Evolutionary conservation across 495 filamentous ascomycete genomes (phyloP).

Genomic region (Tuber brumale): DNA sequence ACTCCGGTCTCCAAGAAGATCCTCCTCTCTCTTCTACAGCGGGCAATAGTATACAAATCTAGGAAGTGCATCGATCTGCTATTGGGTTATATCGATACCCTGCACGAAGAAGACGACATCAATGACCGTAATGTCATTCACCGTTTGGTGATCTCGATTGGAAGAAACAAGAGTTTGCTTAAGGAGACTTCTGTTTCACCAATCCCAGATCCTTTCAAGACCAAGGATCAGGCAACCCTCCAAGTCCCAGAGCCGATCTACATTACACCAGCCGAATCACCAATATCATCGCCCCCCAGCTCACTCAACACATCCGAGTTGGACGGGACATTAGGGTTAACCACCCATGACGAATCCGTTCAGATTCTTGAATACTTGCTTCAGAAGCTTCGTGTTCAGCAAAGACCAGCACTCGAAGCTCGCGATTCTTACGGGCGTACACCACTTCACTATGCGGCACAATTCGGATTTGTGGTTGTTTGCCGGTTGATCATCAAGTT

Average conservation of each 20-base stretch:
- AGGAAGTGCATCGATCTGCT: constrained; percentile 62
- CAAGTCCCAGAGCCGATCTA: constrained; percentile 47
- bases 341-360: constrained; percentile 66
- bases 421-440: constrained; percentile 76
- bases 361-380: constrained; percentile 67
- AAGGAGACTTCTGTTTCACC: constrained; percentile 37
- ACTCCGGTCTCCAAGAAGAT: constrained; percentile 56
- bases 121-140: constrained; percentile 92
- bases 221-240: constrained; percentile 9
- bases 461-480: constrained; percentile 83
- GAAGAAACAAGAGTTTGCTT: constrained; percentile 60
- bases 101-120: constrained; percentile 85
- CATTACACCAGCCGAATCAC: constrained; percentile 68
- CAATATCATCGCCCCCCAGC: constrained; percentile 55
- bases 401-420: constrained; percentile 60
- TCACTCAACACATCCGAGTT: constrained; percentile 45
- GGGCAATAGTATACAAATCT: constrained; percentile 67
- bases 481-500: constrained; percentile 80
- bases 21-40: constrained; percentile 72
- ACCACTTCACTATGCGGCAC: constrained; percentile 89
- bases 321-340: constrained; percentile 55
- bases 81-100: constrained; percentile 56
- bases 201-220: constrained; percentile 36
- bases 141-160: constrained; percentile 81
- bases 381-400: constrained; percentile 59